A percentile compares a stretch with the other conserved stretches of the same genome.
Conservation (phyloP, 371 early-diverging fungal species). For the Synchytrium microbalum region DNA sequence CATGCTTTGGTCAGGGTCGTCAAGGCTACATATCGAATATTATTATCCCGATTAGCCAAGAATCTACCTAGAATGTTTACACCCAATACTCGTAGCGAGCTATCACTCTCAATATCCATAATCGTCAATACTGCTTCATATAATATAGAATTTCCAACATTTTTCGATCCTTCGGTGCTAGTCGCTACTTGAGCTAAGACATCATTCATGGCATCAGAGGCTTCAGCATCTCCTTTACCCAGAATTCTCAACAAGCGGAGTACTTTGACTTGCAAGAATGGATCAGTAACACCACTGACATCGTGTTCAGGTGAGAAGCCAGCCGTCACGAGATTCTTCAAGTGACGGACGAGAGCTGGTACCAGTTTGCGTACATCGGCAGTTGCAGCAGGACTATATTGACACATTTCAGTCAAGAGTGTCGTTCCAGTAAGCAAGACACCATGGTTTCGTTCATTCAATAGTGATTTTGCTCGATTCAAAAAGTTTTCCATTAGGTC, state of each 20-base stretch:
- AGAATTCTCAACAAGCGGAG: constrained; percentile 81
- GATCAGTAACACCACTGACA: constrained; percentile 92
- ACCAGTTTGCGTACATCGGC: constrained; percentile 65
- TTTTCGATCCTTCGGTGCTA: constrained; percentile 87
- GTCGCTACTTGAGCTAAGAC: constrained; percentile 94
- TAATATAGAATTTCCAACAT: constrained; percentile 92
- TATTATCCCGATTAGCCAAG: constrained; percentile 90
- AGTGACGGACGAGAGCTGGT: constrained; percentile 75
- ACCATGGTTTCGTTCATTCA: constrained; percentile 92
- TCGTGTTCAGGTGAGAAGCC: constrained; percentile 94
- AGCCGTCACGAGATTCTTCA: constrained; percentile 78
- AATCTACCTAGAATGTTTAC: constrained; percentile 96
- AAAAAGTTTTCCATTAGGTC: constrained; percentile 84
- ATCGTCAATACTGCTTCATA: constrained; percentile 95
- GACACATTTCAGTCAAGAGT: constrained; percentile 86
- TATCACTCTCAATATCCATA: constrained; percentile 89
- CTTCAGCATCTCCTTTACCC: constrained; percentile 73
- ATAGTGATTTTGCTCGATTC: constrained; percentile 56
- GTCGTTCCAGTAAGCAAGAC: constrained; percentile 88
- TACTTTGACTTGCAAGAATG: constrained; percentile 94
- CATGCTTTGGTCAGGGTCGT: constrained; percentile 86
- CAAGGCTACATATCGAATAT: constrained; percentile 94
- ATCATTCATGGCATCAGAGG: constrained; percentile 94
- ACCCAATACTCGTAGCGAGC: constrained; percentile 84
- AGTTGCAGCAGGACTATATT: constrained; percentile 56